Percentiles rank a stretch among this genome's conserved stretches.
phyloP scores from a whole-genome alignment of 73 alveolate species.

The Paramecium sonneborni region DNA sequence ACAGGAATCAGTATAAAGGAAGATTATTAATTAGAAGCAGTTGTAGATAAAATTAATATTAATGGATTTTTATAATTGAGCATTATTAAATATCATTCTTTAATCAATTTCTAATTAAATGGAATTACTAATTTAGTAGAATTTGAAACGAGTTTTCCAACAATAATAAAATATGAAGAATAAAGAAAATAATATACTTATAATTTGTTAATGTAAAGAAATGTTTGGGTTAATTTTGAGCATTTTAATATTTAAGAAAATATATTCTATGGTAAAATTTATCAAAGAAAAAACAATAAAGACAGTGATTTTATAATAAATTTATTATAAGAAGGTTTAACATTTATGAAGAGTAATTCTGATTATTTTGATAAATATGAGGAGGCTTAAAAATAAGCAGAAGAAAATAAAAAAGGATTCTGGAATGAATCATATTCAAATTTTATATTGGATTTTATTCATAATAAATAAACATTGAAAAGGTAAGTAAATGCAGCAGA shows the following conservation, averaged over 20 bases:
- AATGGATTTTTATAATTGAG: not conserved
- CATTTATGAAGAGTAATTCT: not conserved
- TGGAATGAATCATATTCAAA: conserved; percentile 28
- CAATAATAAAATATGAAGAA: not conserved
- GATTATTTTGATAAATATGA: conserved; percentile 4
- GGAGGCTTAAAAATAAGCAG: not conserved
- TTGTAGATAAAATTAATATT: not conserved
- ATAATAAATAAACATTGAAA: not conserved
- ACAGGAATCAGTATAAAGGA: not conserved
- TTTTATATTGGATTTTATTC: not conserved
- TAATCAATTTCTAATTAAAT: not conserved
- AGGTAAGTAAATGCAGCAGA: not conserved
- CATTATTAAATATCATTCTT: not conserved
- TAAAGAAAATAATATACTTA: not conserved
- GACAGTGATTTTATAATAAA: not conserved
- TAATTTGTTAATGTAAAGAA: conserved; percentile 8
- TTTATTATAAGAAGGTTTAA: not conserved
- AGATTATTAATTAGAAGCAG: not conserved
- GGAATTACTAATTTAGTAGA: not conserved
- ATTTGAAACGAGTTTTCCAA: conserved; percentile 23
- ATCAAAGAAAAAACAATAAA: not conserved
- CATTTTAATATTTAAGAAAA: conserved; percentile 23
- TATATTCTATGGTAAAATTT: not conserved
- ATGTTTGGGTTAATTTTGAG: not conserved
- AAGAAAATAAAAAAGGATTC: conserved; percentile 19